Evolutionary conservation across 768 basidiomycete species (phyloP), one percentile per base, ranked within the genome.

Genomic region (Mycena capillaripes): DNA sequence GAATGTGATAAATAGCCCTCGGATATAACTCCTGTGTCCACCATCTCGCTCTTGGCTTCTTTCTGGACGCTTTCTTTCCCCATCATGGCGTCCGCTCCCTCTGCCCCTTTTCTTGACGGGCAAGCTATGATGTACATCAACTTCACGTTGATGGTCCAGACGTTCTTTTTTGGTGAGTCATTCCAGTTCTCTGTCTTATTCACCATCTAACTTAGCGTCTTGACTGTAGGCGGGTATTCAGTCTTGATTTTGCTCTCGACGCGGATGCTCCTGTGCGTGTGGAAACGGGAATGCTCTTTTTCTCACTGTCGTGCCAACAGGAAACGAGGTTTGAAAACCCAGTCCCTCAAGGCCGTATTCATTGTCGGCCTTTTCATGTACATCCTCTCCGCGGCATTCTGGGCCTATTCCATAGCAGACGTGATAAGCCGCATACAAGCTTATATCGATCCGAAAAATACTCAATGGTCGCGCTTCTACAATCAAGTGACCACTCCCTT

Each of bases 121-220:
- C 61, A 50, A 61, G n/a, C 30, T 44, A 36, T 70, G 42, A 46
- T 64, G 62, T 70, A 70, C 56, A 19, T 27, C 29, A 64, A 46
- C 44, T 70, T 70, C 16, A 52, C 50, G 23, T 40, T 70, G 69
- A 50, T n/a, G 58, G 60, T 70, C 19, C 60, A 70, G 32, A 70
- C 69, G 30, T 70, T 70, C 56, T 70, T 70, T 42, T 70, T 70
- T 23, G 69, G 69, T 66, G 3, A n/a, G 69, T 44, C 42, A 63
- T 17, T 16, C 60, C 25, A 36, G 34, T 53, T 52, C 60, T 38
- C 42, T 44, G 42, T 53, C 34, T 53, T 44, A 9, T 19, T 17
- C n/a, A n/a, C n/a, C n/a, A 56, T 55, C 69, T 62, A 25, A 58
- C 55, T 30, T 27, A 17, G 16, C 50, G 46, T n/a, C n/a, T n/a